These are phyloP conservation scores for Alternaria solani DNA, from an alignment of 2,329 filamentous ascomycete species.

Conservation along the genomic window DNA sequence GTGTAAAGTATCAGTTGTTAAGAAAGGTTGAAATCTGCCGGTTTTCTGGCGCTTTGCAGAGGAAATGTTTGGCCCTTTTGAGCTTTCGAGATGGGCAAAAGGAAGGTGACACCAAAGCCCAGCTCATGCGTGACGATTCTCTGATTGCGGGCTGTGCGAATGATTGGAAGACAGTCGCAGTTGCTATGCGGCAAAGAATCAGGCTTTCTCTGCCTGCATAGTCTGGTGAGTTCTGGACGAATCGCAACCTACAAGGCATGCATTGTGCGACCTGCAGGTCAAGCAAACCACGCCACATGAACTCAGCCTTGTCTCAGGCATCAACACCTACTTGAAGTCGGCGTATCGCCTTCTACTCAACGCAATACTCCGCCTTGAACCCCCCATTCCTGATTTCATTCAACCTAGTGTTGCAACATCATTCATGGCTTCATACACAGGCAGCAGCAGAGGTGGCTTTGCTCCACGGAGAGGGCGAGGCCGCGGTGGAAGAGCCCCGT, in stretches of 20 bases:
- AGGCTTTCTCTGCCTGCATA: slow-evolving; percentile 26
- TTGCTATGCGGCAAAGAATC: slow-evolving; percentile 22
- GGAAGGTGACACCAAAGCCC: slow-evolving; percentile 13
- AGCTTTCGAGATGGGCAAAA: not conserved
- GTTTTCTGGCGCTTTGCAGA: not conserved
- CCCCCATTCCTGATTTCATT: not conserved
- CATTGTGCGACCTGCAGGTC: slow-evolving; percentile 28
- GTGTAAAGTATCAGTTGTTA: not conserved
- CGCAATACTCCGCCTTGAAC: not conserved
- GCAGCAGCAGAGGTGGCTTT: slow-evolving; percentile 30
- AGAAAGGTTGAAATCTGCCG: not conserved
- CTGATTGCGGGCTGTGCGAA: slow-evolving; percentile 29
- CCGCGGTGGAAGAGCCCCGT: slow-evolving; percentile 21
- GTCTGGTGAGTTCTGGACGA: slow-evolving; percentile 19
- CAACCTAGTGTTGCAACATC: slow-evolving; percentile 5
- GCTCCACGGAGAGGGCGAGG: slow-evolving; percentile 30
- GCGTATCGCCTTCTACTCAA: not conserved
- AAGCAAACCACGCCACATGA: slow-evolving; percentile 30
- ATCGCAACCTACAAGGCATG: slow-evolving; percentile 21
- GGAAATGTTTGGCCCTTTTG: slow-evolving; percentile 1
- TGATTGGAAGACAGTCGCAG: slow-evolving; percentile 34
- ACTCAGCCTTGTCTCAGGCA: slow-evolving; percentile 39
- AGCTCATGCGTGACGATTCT: slow-evolving; percentile 13
- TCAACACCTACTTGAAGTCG: slow-evolving; percentile 16
- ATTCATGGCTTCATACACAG: slow-evolving; percentile 11